These are phyloP conservation scores for Debaryomyces hansenii DNA, from an alignment of 805 yeast genomes.

Conservation along the genomic window DNA sequence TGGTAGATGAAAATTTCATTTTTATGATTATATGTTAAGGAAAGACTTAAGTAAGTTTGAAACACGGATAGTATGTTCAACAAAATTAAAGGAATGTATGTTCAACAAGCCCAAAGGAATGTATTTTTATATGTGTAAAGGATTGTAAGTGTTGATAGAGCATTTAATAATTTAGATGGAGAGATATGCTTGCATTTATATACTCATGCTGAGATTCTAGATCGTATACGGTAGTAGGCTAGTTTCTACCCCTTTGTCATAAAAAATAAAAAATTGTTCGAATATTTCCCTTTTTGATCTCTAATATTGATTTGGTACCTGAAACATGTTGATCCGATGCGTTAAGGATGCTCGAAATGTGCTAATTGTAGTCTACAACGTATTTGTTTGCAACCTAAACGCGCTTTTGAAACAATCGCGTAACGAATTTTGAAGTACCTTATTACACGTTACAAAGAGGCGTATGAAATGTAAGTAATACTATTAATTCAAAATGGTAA, in stretches of 20 bases:
- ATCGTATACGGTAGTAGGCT: neutral
- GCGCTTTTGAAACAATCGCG: neutral
- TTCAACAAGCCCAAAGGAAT: neutral
- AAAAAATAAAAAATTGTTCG: neutral
- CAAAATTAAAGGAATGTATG: slow-evolving; percentile 5
- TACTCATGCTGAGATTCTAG: neutral
- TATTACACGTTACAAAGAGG: too few species aligned
- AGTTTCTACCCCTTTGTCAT: neutral
- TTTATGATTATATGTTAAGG: slow-evolving; percentile 3
- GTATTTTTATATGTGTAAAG: too few species aligned
- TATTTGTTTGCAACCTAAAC: neutral
- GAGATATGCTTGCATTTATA: neutral
- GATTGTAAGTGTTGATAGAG: too few species aligned
- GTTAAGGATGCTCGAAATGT: neutral
- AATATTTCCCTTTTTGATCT: neutral
- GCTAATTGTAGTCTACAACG: neutral
- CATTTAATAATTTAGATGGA: too few species aligned
- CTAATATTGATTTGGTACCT: slow-evolving; percentile 1
- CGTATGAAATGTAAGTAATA: too few species aligned
- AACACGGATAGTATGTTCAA: neutral
- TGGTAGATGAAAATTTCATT: slow-evolving; percentile 18
- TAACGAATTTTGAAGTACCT: neutral
- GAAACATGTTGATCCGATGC: neutral
- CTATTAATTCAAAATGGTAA: neutral
- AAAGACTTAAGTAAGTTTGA: slow-evolving; percentile 5